These are phyloP conservation scores for Penicillium corylophilum DNA, from an alignment of 2,329 filamentous ascomycete genomes.

Conservation along the genomic window DNA sequence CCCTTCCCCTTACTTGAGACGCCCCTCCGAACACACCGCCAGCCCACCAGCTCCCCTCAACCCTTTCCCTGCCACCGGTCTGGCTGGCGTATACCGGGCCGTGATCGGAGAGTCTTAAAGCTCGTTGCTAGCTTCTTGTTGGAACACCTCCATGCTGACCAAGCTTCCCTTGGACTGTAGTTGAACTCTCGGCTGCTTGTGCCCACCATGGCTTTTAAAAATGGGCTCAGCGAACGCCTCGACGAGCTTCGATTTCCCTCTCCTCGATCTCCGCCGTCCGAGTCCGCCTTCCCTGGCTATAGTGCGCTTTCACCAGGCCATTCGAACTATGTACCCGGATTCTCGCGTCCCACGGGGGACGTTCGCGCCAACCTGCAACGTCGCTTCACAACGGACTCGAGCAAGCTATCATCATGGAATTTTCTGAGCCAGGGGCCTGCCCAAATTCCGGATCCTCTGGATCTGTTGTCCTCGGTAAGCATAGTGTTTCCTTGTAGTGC, in stretches of 20 bases:
- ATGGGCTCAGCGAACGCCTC: slow-evolving; percentile 64
- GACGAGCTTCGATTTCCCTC: slow-evolving; percentile 77
- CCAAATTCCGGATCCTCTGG: slow-evolving; percentile 54
- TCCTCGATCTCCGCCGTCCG: slow-evolving; percentile 75
- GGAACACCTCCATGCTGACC: slow-evolving; percentile 21
- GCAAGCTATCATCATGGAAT: slow-evolving; percentile 68
- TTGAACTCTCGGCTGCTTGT: slow-evolving; percentile 30
- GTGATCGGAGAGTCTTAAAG: not conserved
- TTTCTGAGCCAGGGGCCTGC: slow-evolving; percentile 60
- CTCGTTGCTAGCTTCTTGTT: not conserved
- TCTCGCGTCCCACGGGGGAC: slow-evolving; percentile 60
- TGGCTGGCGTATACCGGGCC: not conserved
- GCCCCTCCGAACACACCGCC: slow-evolving; percentile 31
- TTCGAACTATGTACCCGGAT: slow-evolving; percentile 61
- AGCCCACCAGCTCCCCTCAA: slow-evolving; percentile 19
- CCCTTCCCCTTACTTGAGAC: slow-evolving; percentile 36
- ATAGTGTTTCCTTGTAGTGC: slow-evolving; percentile 9
- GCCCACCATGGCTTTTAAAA: slow-evolving; percentile 63
- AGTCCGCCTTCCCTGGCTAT: slow-evolving; percentile 71
- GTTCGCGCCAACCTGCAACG: slow-evolving; percentile 76
- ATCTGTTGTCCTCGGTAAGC: slow-evolving; percentile 56
- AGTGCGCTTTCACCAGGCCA: slow-evolving; percentile 70
- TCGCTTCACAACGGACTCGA: slow-evolving; percentile 89
- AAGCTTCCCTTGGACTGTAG: slow-evolving; percentile 23
- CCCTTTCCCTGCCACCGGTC: slow-evolving; percentile 16